Evolutionary conservation across 1,139 yeast species (phyloP), one percentile per base, ranked within the genome.

Genomic region (Yamadazyma spencermartinsiae): DNA sequence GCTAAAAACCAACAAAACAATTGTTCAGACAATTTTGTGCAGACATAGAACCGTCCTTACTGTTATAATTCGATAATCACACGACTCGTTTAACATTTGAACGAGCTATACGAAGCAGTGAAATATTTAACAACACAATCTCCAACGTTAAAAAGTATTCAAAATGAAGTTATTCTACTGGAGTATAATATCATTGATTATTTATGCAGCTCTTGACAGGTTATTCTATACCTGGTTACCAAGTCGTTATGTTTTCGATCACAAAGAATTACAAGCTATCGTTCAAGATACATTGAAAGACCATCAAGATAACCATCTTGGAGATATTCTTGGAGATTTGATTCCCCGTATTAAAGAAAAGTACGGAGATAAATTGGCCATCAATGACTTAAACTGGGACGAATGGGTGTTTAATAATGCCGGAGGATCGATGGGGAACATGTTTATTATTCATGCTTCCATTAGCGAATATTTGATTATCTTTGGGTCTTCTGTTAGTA

Each of bases 341-440:
- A 78, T 87, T 21, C 74, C 74, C 1, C 72, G 68, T 36, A 61
- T 92, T 48, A 73, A 81, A 51, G 71, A 63, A 2, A 78, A 72
- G 40, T 92, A 90, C 58, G 54, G 54, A 15, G 33, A 30, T n/a
- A 74, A 76, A 1, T 78, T 79, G 17, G 58, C 76, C 48, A 77
- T 89, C 61, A 86, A 85, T 58, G 80, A 79, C 44, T 71, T 84
- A 51, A 78, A 81, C 56, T 72, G 74, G 41, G 84, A 86, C 36
- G 92, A 89, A 52, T 92, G 98, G 98, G 82, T 92, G 38, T 90
- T 82, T 77, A 92, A 90, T 75, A 89, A 88, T 55, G 98, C 98
- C 7, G 98, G 98, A 40, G 96, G 96, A 50, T 98, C 98, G 40
- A 92, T 92, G 98, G 98, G 98, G 19, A 80, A 89, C 42, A 90